Conservation (phyloP, 352 stramenopile genomes). For the Globisporangium echinulatum region DNA sequence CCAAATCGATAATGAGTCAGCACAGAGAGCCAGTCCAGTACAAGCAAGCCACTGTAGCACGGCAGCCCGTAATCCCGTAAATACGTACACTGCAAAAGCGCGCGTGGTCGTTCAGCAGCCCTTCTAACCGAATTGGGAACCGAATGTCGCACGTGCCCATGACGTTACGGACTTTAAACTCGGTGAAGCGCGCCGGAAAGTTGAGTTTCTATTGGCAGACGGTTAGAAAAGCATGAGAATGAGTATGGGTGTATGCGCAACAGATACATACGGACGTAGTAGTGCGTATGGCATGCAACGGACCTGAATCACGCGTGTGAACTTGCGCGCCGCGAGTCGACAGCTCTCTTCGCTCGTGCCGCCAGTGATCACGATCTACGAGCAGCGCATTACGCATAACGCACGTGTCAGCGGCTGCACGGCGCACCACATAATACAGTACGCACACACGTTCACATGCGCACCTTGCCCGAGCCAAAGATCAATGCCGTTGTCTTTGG, state of each 20-base stretch:
- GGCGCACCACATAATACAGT: not conserved
- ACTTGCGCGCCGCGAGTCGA: constrained; percentile 77
- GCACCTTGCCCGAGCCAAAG: constrained; percentile 94
- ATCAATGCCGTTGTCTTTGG: constrained; percentile 97
- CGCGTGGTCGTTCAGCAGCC: constrained; percentile 94
- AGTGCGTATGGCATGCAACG: not conserved
- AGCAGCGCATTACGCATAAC: no score
- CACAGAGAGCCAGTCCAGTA: not conserved
- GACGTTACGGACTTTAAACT: constrained; percentile 97
- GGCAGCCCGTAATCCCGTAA: not conserved
- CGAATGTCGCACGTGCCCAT: constrained; percentile 96
- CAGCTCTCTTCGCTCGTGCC: constrained; percentile 81
- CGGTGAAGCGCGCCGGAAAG: constrained; percentile 77
- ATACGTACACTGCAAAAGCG: constrained; percentile 89
- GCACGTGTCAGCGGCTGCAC: not conserved
- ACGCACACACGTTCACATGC: not conserved
- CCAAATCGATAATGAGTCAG: not conserved
- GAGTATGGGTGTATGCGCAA: not conserved
- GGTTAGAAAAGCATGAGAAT: not conserved
- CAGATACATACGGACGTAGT: no score
- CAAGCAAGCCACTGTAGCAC: not conserved
- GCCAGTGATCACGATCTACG: constrained; percentile 80
- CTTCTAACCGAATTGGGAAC: constrained; percentile 98
- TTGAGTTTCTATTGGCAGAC: constrained; percentile 72
- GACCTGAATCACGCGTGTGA: constrained; percentile 81